phyloP scores from a whole-genome alignment of 345 rosid species.

The Turnera subulata region DNA sequence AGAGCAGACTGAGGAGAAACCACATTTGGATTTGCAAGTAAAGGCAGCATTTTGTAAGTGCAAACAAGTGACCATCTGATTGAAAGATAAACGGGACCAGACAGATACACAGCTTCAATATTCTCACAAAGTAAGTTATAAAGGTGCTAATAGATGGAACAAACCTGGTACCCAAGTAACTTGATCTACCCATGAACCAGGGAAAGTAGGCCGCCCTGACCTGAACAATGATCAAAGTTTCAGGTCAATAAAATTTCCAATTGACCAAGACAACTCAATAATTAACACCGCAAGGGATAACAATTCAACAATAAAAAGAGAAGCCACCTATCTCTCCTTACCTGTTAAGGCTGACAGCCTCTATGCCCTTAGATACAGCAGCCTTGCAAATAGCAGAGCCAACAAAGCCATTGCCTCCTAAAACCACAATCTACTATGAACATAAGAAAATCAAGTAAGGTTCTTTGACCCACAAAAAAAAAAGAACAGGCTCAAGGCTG shows the following conservation, averaged over 20 bases:
- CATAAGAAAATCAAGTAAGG: slow-evolving; percentile 15
- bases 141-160: slow-evolving; percentile 23
- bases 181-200: slow-evolving; percentile 84
- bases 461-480: neutral
- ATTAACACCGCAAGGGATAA: too few relatives aligned
- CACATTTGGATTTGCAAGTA: neutral
- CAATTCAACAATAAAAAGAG: too few relatives aligned
- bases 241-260: neutral
- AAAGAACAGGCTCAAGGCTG: too few relatives aligned
- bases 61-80: too few relatives aligned
- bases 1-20: neutral
- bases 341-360: slow-evolving; percentile 91
- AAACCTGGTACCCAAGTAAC: slow-evolving; percentile 82
- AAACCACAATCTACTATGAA: slow-evolving; percentile 69
- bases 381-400: slow-evolving; percentile 96
- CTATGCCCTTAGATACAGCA: slow-evolving; percentile 77
- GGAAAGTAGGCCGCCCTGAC: slow-evolving; percentile 71
- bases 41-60: neutral
- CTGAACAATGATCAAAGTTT: slow-evolving; percentile 34
- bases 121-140: too few relatives aligned
- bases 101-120: too few relatives aligned
- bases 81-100: too few relatives aligned
- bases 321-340: slow-evolving; percentile 16
- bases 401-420: slow-evolving; percentile 89
- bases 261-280: too few relatives aligned